Conservation (phyloP, 768 basidiomycete genomes). For the Fomitopsis pulvina region DNA sequence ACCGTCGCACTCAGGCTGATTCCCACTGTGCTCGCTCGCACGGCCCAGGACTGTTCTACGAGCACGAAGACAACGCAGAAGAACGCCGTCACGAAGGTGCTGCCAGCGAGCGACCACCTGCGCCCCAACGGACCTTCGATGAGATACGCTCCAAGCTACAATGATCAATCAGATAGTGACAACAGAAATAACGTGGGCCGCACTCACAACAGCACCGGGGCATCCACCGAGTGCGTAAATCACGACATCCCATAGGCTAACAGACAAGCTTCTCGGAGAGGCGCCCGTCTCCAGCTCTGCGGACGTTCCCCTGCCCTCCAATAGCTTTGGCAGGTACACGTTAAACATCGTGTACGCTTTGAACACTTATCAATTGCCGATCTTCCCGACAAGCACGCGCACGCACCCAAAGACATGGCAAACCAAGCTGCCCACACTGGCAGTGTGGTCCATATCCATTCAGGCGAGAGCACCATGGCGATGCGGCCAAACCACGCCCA, state of each 20-base stretch:
- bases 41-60: slow-evolving; percentile 48
- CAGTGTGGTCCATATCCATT: slow-evolving; percentile 72
- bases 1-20: slow-evolving; percentile 75
- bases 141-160: slow-evolving; percentile 78
- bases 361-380: neutral
- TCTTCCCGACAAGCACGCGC: too few relatives aligned
- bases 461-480: slow-evolving; percentile 60
- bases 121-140: slow-evolving; percentile 68
- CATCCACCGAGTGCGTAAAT: slow-evolving; percentile 81
- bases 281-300: slow-evolving; percentile 7
- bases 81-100: slow-evolving; percentile 68
- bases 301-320: slow-evolving; percentile 49
- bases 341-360: slow-evolving; percentile 89
- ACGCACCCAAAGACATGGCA: slow-evolving; percentile 67
- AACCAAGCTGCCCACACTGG: slow-evolving; percentile 79
- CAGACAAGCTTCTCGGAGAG: slow-evolving; percentile 42
- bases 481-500: slow-evolving; percentile 65
- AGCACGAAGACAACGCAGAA: slow-evolving; percentile 67
- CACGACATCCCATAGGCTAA: slow-evolving; percentile 79
- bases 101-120: slow-evolving; percentile 64
- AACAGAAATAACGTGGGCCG: neutral
- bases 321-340: slow-evolving; percentile 79
- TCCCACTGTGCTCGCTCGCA: slow-evolving; percentile 65
- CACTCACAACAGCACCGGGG: slow-evolving; percentile 73
- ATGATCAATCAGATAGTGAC: neutral